A percentile compares a stretch with the other conserved stretches of the same genome.
Evolutionary conservation across 2,329 filamentous ascomycete genomes (phyloP).

Genomic region (Cadophora malorum): DNA sequence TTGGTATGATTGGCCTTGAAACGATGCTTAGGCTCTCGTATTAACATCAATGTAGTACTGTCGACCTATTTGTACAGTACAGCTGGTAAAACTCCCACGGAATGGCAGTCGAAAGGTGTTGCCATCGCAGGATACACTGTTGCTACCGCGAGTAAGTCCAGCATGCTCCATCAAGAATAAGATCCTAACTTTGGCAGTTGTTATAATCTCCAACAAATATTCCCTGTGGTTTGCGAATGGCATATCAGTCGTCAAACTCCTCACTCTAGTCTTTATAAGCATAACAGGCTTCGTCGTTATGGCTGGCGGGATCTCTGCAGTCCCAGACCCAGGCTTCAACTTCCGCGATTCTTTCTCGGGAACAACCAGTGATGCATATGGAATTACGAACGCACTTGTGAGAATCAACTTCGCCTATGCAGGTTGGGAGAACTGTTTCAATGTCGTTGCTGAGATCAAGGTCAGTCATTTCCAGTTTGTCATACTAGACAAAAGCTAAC

Average conservation of each 20-base stretch:
- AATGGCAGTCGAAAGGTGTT: constrained; percentile 72
- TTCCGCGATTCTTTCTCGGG: constrained; percentile 62
- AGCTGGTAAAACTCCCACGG: constrained; percentile 54
- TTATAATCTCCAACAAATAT: constrained; percentile 61
- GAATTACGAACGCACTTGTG: constrained; percentile 63
- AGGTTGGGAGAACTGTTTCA: constrained; percentile 66
- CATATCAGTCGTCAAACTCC: constrained; percentile 64
- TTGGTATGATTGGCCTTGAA: constrained; percentile 46
- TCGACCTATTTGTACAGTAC: constrained; percentile 68
- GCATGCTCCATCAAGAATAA: background rate
- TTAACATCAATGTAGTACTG: constrained; percentile 51
- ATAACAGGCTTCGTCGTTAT: constrained; percentile 69
- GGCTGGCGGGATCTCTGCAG: constrained; percentile 58
- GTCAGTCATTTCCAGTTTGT: constrained; percentile 36
- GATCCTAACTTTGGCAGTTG: constrained; percentile 40
- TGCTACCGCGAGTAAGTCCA: constrained; percentile 55
- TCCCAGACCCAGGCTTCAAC: constrained; percentile 56
- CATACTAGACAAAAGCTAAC: background rate
- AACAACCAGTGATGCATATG: constrained; percentile 52
- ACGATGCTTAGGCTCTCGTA: too few species aligned
- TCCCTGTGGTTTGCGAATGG: constrained; percentile 62
- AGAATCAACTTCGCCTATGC: constrained; percentile 65
- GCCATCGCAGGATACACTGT: constrained; percentile 56
- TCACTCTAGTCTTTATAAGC: constrained; percentile 66
- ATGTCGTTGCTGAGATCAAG: constrained; percentile 66